Evolutionary conservation across 768 basidiomycete species (phyloP).

Genomic region (Pleurotus ostreatus): DNA sequence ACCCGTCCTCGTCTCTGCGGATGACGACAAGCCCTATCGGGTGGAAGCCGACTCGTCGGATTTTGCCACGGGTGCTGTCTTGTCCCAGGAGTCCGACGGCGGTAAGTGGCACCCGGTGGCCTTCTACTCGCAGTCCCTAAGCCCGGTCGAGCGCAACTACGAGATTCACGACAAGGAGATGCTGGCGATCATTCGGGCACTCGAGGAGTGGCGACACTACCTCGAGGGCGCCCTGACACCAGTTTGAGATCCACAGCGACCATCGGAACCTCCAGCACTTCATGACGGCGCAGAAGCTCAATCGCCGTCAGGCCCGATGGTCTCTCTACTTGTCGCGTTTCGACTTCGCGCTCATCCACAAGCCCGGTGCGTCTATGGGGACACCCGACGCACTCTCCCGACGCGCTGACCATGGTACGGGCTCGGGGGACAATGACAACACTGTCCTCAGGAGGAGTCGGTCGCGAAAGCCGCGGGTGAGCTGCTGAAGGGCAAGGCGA

Average conservation of each 20-base stretch:
- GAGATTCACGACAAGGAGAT: constrained; percentile 49
- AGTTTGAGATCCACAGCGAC: constrained; percentile 22
- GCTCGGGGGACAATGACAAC: no score
- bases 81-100: constrained; percentile 20
- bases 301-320: constrained; percentile 44
- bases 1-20: constrained; percentile 18
- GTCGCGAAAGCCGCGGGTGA: no score
- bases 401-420: no score
- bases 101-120: constrained; percentile 31
- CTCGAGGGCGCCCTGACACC: constrained; percentile 22
- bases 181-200: constrained; percentile 36
- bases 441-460: no score
- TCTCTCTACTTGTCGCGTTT: constrained; percentile 7
- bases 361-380: no score
- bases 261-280: constrained; percentile 45
- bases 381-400: no score
- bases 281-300: constrained; percentile 32
- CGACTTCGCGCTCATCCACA: no score
- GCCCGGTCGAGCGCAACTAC: constrained; percentile 38
- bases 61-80: constrained; percentile 23
- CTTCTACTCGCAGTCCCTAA: constrained; percentile 27
- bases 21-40: constrained; percentile 20
- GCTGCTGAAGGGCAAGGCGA: no score
- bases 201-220: constrained; percentile 29
- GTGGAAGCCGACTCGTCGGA: constrained; percentile 27